Conservation (phyloP, 805 yeast species). For the Kluyveromyces siamensis region DNA sequence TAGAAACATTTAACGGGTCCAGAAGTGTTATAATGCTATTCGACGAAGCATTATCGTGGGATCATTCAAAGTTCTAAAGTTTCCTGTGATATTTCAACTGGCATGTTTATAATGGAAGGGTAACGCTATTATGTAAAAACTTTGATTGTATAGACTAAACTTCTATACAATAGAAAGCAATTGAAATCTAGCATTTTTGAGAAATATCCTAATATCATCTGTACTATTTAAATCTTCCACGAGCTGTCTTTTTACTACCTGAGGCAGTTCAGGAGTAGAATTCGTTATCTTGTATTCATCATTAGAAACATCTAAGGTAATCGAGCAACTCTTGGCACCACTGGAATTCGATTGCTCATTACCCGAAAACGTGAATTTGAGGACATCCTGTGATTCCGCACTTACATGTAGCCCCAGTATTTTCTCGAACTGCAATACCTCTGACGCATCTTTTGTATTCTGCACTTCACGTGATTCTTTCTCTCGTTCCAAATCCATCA, state of each 20-base stretch:
- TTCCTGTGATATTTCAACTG: background rate
- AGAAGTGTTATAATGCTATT: no score
- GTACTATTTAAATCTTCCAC: conserved; percentile 8
- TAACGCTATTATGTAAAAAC: background rate
- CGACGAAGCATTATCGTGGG: background rate
- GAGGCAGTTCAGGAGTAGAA: conserved; percentile 32
- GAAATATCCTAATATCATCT: conserved; percentile 13
- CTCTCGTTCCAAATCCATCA: conserved; percentile 27
- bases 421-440: conserved; percentile 41
- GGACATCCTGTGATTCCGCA: conserved; percentile 37
- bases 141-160: no score
- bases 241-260: conserved; percentile 8
- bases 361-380: conserved; percentile 41
- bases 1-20: no score
- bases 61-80: background rate
- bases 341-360: no score
- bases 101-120: background rate
- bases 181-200: conserved; percentile 12
- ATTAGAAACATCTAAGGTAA: conserved; percentile 39
- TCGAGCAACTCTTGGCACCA: conserved; percentile 19
- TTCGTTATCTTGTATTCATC: conserved; percentile 32
- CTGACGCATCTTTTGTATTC: conserved; percentile 40
- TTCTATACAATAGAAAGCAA: background rate
- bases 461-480: conserved; percentile 35
- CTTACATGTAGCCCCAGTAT: conserved; percentile 48